A percentile compares a stretch with the other conserved stretches of the same genome.
Evolutionary conservation across 495 filamentous ascomycete species (phyloP).

Genomic region (Penicillium mononematosum): DNA sequence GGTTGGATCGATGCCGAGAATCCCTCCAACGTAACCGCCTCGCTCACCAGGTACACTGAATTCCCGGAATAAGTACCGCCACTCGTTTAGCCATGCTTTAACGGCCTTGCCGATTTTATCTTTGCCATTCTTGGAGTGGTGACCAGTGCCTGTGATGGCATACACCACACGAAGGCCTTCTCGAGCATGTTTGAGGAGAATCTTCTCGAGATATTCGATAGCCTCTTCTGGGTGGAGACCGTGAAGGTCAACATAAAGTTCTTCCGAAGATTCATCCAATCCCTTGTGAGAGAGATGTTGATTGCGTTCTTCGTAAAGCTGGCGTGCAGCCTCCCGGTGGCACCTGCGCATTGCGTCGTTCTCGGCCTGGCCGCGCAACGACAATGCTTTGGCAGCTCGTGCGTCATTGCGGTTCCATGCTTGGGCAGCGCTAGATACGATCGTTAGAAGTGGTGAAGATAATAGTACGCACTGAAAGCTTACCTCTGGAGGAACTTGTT

Average conservation of each 20-base stretch:
- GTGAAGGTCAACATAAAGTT: conserved; percentile 94
- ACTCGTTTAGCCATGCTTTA: conserved; percentile 86
- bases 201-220: conserved; percentile 85
- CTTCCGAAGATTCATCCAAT: conserved; percentile 50
- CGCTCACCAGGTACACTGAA: conserved; percentile 93
- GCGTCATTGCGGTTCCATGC: conserved; percentile 99
- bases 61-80: conserved; percentile 93
- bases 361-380: conserved; percentile 89
- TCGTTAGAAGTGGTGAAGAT: conserved; percentile 29
- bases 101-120: conserved; percentile 98
- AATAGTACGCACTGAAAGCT: conserved; percentile 8
- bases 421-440: conserved; percentile 74
- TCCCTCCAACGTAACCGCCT: conserved; percentile 77
- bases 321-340: conserved; percentile 88
- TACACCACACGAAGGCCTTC: conserved; percentile 76
- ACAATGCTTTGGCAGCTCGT: conserved; percentile 90
- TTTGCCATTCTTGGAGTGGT: conserved; percentile 97
- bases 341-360: conserved; percentile 97
- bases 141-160: conserved; percentile 93
- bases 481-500: conserved; percentile 98
- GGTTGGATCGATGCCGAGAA: conserved; percentile 87
- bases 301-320: conserved; percentile 93
- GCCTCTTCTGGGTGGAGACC: conserved; percentile 97
- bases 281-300: conserved; percentile 55
- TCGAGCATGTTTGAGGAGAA: conserved; percentile 74